Evolutionary conservation across 805 yeast genomes (phyloP).

Genomic region (Metschnikowia reukaufii): DNA sequence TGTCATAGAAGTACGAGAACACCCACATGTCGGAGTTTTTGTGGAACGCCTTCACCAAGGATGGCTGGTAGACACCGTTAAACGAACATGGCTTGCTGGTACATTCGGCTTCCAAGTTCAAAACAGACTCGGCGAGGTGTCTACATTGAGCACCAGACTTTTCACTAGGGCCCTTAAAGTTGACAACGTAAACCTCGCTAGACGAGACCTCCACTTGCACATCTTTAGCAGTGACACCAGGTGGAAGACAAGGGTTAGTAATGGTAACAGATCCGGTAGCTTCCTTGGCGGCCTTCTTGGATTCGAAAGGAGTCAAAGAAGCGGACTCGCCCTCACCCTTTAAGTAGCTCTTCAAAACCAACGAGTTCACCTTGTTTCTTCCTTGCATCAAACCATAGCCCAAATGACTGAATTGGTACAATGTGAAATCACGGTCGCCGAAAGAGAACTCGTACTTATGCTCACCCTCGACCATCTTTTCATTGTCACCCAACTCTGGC

Average conservation of each 20-base stretch:
- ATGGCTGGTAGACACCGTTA: conserved; percentile 97
- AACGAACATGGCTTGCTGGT: conserved; percentile 82
- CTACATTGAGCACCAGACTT: conserved; percentile 86
- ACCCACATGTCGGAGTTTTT: conserved; percentile 75
- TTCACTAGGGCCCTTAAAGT: conserved; percentile 60
- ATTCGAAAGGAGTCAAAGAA: conserved; percentile 24
- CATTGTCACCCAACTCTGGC: conserved; percentile 66
- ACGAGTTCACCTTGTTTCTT: conserved; percentile 72
- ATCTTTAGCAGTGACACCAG: conserved; percentile 59
- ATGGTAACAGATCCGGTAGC: conserved; percentile 47
- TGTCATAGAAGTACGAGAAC: conserved; percentile 93
- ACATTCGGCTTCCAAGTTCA: conserved; percentile 84
- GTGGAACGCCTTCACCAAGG: conserved; percentile 74
- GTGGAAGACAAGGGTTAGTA: conserved; percentile 85
- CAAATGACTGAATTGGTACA: conserved; percentile 92
- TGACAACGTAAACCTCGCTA: conserved; percentile 47
- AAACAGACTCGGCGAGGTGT: conserved; percentile 71
- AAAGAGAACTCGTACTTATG: conserved; percentile 78
- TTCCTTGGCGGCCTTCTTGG: conserved; percentile 36
- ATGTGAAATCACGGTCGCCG: conserved; percentile 75
- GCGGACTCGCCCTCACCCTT: conserved; percentile 26
- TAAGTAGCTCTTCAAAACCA: conserved; percentile 55
- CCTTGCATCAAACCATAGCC: conserved; percentile 97
- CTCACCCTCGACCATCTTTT: conserved; percentile 78
- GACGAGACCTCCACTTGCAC: conserved; percentile 59